phyloP scores from a whole-genome alignment of 2,329 filamentous ascomycete genomes.

The Pseudopyricularia javanii region DNA sequence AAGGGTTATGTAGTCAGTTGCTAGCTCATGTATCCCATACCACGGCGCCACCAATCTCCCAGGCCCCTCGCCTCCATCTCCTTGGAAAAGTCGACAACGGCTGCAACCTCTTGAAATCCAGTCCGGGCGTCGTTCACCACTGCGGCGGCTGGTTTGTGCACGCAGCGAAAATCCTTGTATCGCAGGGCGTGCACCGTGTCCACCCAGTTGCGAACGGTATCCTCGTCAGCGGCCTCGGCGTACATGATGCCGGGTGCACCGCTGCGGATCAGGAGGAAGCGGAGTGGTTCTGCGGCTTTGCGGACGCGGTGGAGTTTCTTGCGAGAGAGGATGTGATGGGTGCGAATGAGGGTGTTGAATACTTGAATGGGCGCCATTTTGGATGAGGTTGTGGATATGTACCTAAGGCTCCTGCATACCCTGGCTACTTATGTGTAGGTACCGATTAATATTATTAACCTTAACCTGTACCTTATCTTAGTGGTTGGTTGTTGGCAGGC shows the following conservation, averaged over 20 bases:
- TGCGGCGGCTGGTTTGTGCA: slow-evolving; percentile 30
- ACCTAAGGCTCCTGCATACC: background rate
- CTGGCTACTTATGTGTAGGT: too few species aligned
- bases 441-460: too few species aligned
- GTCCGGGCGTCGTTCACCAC: background rate
- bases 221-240: slow-evolving; percentile 46
- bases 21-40: slow-evolving; percentile 42
- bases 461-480: too few species aligned
- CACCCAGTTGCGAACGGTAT: slow-evolving; percentile 50
- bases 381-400: background rate
- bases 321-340: slow-evolving; percentile 70
- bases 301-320: slow-evolving; percentile 53
- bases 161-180: slow-evolving; percentile 63
- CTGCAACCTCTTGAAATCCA: slow-evolving; percentile 43
- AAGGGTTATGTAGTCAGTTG: background rate
- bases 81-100: slow-evolving; percentile 51
- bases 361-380: slow-evolving; percentile 1
- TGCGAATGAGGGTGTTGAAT: slow-evolving; percentile 53
- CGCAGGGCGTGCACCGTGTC: slow-evolving; percentile 48
- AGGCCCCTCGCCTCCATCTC: slow-evolving; percentile 49
- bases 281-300: slow-evolving; percentile 48
- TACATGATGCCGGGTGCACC: slow-evolving; percentile 70
- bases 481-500: too few species aligned
- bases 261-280: slow-evolving; percentile 53
- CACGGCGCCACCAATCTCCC: slow-evolving; percentile 53